Conservation (phyloP, 495 filamentous ascomycete genomes). For the Aspergillus mulundensis region DNA sequence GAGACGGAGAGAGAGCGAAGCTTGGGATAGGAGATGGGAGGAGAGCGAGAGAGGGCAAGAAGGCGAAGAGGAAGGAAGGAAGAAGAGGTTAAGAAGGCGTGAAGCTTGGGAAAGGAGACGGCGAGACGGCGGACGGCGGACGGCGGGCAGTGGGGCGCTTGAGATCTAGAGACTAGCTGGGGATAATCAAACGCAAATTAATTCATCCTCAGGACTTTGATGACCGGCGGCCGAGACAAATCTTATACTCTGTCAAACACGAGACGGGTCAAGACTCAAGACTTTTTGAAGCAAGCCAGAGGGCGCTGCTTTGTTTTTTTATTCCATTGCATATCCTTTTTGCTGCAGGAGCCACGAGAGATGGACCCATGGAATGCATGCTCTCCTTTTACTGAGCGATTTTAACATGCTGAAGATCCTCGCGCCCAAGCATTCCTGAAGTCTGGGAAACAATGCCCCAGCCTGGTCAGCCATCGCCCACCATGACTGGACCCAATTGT, state of each 20-base stretch:
- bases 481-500: background rate
- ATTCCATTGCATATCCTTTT: background rate
- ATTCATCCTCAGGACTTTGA: slow-evolving; percentile 6
- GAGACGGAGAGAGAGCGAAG: slow-evolving; percentile 16
- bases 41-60: slow-evolving; percentile 21
- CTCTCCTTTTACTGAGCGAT: slow-evolving; percentile 8
- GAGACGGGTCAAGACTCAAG: no score
- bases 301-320: slow-evolving; percentile 5
- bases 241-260: background rate
- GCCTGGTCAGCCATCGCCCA: background rate
- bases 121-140: background rate
- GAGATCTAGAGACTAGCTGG: slow-evolving; percentile 24
- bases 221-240: slow-evolving; percentile 1
- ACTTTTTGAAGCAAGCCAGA: background rate
- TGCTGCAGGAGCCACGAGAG: background rate
- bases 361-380: slow-evolving; percentile 9
- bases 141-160: slow-evolving; percentile 20
- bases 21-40: slow-evolving; percentile 7
- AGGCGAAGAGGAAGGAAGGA: slow-evolving; percentile 11
- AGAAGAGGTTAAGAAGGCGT: slow-evolving; percentile 20
- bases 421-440: background rate
- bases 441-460: background rate
- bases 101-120: slow-evolving; percentile 11
- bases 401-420: slow-evolving; percentile 8
- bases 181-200: slow-evolving; percentile 28